Evolutionary conservation across 2,329 filamentous ascomycete species (phyloP), one percentile per base, ranked within the genome.

Genomic region (Westerdykella sp.): DNA sequence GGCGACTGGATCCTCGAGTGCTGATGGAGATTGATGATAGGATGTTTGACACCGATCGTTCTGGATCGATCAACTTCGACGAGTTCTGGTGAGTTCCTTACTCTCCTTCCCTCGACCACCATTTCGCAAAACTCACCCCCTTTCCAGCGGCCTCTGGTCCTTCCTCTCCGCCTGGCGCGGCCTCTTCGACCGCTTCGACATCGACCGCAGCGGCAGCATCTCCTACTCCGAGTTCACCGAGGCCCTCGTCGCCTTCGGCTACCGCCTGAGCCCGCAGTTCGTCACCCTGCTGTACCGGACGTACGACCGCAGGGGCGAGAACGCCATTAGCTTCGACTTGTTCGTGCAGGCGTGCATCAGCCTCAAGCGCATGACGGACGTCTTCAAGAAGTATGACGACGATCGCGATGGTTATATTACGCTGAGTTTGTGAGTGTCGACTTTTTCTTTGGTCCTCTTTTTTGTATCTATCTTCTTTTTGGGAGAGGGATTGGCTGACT

Each of bases 301-400:
- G 1, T 97, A 94, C 70, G 91, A 96, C 67, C 62, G 67, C 45
- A 57, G 63, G 13, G 60, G 60, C 31, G 55, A 60, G 42, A 66
- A 89, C 50, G 73, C 62, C 45, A 65, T 71, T 54, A 68, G 56
- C 47, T 98, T 98, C 62, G 93, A 98, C 71, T 70, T 98, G 40
- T 98, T 98, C 61, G 93, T 98, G 48, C 93, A 98, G 75, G 88
- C 88, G 41, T 97, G 93, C 68, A 97, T 98, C 63, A 89, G 83
- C 57, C 75, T 98, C 59, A 96, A 97, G 78, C 80, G 93, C 56
- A 97, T 98, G 91, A 98, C 93, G 47, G 93, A 98, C 68, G 89
- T 95, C 22, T 98, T 98, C 68, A 98, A 98, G 77, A 91, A 90
- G 70, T 98, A 97, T 67, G 93, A 98, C 57, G 87, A 95, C 59